Evolutionary conservation across 257 asterid genomes (phyloP), one percentile per base, ranked within the genome.

Genomic region (Nicotiana knightiana): DNA sequence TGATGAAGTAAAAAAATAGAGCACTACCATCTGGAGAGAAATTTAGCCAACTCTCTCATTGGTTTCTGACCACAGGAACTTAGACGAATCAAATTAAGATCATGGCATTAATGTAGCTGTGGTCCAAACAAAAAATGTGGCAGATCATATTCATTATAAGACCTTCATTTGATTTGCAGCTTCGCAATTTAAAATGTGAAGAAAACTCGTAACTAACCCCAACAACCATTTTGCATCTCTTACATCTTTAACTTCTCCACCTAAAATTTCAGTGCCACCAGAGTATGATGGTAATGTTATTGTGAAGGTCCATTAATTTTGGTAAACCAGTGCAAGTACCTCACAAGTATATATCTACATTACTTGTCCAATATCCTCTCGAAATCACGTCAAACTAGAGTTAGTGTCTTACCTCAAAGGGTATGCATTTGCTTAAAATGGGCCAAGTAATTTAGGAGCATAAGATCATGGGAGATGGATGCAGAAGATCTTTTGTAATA

Each of bases 151-250:
- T 43, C 10, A 55, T 65, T n/a, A 48, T 66, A 54, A 16, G 64
- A 81, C 64, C 83, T 81, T 81, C 67, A 81, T 81, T 81, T 53
- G 62, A 81, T 32, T 66, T 53, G 32, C 24, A 65, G 4, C 28
- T 48, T 53, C 9, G 37, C 48, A 51, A 28, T 33, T 51, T 48
- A 67, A 53, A 57, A 33, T 64, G 24, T 67, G 67, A 66, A 65
- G 79, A 54, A 18, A 67, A 81, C 43, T 18, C 5, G 9, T 33
- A 67, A 81, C 83, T 67, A 81, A 51, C 24, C 28, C 35, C 46
- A 48, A 57, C 64, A 35, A 81, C 48, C 2, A 51, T 80, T 15
- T 28, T 51, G 63, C 79, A 75, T 75, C 79, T 46, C 17, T 35
- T 48, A 64, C 73, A 59, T 59, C 71, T 79, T 17, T 35, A 79